A percentile compares a stretch with the other conserved stretches of the same genome.
Evolutionary conservation across 805 yeast species (phyloP).

Genomic region (Groenewaldozyma salmanticensis): DNA sequence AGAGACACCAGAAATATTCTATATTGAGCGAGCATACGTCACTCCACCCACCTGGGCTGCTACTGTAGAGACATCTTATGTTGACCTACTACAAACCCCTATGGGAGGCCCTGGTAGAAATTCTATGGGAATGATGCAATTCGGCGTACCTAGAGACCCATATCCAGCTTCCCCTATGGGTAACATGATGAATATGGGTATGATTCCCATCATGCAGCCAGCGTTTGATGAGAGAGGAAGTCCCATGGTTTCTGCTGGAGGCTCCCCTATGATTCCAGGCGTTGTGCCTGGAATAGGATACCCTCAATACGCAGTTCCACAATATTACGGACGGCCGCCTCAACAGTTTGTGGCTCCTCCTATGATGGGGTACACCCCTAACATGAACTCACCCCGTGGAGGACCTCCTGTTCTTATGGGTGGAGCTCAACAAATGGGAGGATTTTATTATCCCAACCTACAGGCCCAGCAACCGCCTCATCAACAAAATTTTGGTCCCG

Average conservation of each 20-base stretch:
- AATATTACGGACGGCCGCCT: constrained; percentile 15
- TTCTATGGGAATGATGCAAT: background rate
- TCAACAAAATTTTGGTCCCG: constrained; percentile 1
- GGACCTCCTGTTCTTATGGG: background rate
- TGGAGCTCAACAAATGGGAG: constrained; percentile 3
- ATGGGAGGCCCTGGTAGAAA: background rate
- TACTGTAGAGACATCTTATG: constrained; percentile 45
- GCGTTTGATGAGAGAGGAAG: constrained; percentile 14
- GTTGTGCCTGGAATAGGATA: constrained; percentile 14
- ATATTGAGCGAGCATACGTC: constrained; percentile 52
- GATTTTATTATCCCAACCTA: constrained; percentile 4
- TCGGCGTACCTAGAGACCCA: constrained; percentile 11
- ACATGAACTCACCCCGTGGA: background rate
- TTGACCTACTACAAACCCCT: constrained; percentile 33
- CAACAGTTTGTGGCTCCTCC: constrained; percentile 10
- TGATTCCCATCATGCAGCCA: constrained; percentile 13
- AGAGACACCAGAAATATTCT: background rate
- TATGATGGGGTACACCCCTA: constrained; percentile 13
- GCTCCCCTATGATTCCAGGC: constrained; percentile 12
- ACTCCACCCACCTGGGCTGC: constrained; percentile 74
- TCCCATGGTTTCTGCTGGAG: constrained; percentile 11
- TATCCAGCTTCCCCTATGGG: constrained; percentile 10
- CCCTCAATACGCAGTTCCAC: constrained; percentile 14
- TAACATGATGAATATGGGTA: constrained; percentile 2
- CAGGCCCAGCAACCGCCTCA: background rate